phyloP scores from a whole-genome alignment of 306 rosid species.

The Cotoneaster glaucophyllus region DNA sequence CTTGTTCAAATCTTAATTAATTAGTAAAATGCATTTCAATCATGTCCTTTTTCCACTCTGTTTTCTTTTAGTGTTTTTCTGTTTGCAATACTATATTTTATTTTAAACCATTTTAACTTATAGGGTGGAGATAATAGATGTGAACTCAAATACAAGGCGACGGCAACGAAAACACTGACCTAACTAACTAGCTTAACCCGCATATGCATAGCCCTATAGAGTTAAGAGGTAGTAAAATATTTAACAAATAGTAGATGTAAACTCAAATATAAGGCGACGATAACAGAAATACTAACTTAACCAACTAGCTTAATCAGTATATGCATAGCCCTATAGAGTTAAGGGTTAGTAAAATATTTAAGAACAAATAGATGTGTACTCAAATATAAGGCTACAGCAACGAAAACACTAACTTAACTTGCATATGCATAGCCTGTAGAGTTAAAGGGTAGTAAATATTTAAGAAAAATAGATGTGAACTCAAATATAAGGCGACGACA shows the following conservation, averaged over 20 bases:
- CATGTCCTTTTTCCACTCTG: no score
- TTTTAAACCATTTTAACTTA: background rate
- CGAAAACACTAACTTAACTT: no score
- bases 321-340: no score
- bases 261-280: background rate
- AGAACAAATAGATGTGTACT: no score
- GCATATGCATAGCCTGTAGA: no score
- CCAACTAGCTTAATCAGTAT: no score
- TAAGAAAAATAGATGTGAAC: no score
- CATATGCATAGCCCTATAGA: background rate
- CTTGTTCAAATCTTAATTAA: slow-evolving; percentile 1
- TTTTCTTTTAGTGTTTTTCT: no score
- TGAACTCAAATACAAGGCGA: background rate
- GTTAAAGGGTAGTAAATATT: no score
- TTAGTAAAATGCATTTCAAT: background rate
- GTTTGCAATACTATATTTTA: background rate
- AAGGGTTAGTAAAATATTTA: no score
- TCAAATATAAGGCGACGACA: rapidly evolving
- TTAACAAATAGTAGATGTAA: background rate
- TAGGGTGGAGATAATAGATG: background rate
- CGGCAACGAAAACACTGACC: rapidly evolving
- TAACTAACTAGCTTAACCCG: background rate
- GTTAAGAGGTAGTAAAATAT: background rate
- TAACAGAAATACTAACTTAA: no score
- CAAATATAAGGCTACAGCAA: no score